phyloP scores from a whole-genome alignment of 106 monocot genomes.

The Allium cepa region DNA sequence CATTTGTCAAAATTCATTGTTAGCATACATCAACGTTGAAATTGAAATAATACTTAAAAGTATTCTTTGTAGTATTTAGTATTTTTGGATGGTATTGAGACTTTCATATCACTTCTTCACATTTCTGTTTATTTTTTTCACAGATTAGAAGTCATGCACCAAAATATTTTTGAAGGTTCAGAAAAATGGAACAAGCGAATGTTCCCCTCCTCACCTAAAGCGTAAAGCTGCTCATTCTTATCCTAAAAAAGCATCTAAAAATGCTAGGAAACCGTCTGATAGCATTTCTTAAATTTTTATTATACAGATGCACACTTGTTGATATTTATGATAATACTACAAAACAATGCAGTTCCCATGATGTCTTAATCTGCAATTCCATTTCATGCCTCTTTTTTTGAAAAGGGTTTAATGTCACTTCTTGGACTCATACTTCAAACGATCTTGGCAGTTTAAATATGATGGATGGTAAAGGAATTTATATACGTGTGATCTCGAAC shows the following conservation, averaged over 20 bases:
- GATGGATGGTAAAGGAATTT: constrained; percentile 34
- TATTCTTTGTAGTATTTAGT: neutral
- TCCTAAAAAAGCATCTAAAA: constrained; percentile 92
- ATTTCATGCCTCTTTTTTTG: constrained; percentile 45
- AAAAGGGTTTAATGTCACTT: constrained; percentile 42
- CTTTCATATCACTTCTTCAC: no score
- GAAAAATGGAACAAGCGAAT: constrained; percentile 86
- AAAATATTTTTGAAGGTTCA: constrained; percentile 99
- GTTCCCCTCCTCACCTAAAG: constrained; percentile 96
- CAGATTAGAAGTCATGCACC: constrained; percentile 89
- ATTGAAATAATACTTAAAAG: no score
- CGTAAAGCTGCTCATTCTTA: constrained; percentile 97
- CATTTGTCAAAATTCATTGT: no score
- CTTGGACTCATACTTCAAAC: constrained; percentile 54
- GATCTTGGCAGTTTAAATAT: constrained; percentile 30
- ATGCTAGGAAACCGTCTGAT: constrained; percentile 30
- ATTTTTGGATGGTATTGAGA: neutral
- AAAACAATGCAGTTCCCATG: constrained; percentile 25
- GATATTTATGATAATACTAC: neutral
- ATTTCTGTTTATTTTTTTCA: neutral
- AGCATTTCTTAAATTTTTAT: neutral
- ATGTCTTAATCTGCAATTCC: constrained; percentile 29
- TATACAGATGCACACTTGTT: neutral
- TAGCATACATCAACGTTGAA: no score
- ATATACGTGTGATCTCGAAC: neutral